Percentiles rank a stretch among this genome's conserved stretches.
These are phyloP conservation scores for Diaporthe citrichinensis DNA, from an alignment of 2,329 filamentous ascomycete species.

Conservation along the genomic window DNA sequence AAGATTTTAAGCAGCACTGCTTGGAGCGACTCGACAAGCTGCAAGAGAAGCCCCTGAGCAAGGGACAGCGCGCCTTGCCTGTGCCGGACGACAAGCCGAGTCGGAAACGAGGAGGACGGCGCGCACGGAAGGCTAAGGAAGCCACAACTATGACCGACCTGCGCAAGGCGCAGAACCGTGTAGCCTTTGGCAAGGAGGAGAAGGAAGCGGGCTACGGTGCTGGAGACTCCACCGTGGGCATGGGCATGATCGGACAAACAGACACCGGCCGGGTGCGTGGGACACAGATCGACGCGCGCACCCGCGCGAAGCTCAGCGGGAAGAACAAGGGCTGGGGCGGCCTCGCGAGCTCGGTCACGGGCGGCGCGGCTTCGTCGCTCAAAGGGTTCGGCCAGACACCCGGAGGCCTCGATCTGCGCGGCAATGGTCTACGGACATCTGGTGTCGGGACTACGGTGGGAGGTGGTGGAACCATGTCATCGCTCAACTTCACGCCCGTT, in stretches of 20 bases:
- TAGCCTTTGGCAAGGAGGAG: slow-evolving; percentile 97
- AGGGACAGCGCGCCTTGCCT: slow-evolving; percentile 87
- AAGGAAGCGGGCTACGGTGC: slow-evolving; percentile 91
- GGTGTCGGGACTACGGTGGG: slow-evolving; percentile 83
- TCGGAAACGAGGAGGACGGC: slow-evolving; percentile 89
- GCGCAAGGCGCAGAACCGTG: slow-evolving; percentile 94
- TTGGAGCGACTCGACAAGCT: slow-evolving; percentile 91
- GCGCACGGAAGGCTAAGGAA: slow-evolving; percentile 95
- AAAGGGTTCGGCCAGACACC: slow-evolving; percentile 79
- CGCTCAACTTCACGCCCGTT: slow-evolving; percentile 92
- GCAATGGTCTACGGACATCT: slow-evolving; percentile 83
- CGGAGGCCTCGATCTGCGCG: slow-evolving; percentile 77
- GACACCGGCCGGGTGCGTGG: slow-evolving; percentile 92
- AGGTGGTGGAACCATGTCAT: slow-evolving; percentile 83
- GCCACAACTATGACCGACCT: slow-evolving; percentile 97
- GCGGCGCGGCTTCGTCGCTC: slow-evolving; percentile 83
- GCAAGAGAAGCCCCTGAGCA: slow-evolving; percentile 91
- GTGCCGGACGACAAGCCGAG: slow-evolving; percentile 96
- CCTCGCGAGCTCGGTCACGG: slow-evolving; percentile 66
- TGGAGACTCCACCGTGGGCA: slow-evolving; percentile 85
- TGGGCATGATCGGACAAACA: slow-evolving; percentile 94
- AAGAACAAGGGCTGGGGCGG: slow-evolving; percentile 97
- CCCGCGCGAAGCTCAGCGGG: slow-evolving; percentile 91
- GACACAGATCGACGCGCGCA: slow-evolving; percentile 92
- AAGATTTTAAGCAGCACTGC: slow-evolving; percentile 85